These are phyloP conservation scores for Lachancea kluyveri DNA, from an alignment of 805 yeast species.

Conservation along the genomic window DNA sequence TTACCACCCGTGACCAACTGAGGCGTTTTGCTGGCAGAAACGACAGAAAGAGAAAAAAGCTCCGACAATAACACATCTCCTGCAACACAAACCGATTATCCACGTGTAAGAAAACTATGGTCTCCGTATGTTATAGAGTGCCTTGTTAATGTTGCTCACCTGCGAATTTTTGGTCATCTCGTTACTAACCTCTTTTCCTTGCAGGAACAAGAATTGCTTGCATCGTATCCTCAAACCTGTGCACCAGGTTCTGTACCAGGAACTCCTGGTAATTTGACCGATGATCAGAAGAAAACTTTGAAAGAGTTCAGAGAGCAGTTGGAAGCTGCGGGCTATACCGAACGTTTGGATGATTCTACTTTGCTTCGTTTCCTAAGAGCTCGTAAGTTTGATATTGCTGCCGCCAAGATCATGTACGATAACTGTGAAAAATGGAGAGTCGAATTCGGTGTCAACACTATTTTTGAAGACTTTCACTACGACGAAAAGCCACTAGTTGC, in stretches of 20 bases:
- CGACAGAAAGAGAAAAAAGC: too few relatives aligned
- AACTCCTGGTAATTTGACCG: slow-evolving; percentile 72
- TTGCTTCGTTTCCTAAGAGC: slow-evolving; percentile 86
- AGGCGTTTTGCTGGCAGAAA: too few relatives aligned
- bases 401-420: slow-evolving; percentile 76
- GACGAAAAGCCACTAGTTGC: slow-evolving; percentile 91
- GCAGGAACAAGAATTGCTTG: slow-evolving; percentile 29
- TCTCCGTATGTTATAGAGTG: too few relatives aligned
- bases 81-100: too few relatives aligned
- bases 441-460: slow-evolving; percentile 80
- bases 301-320: slow-evolving; percentile 53
- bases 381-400: slow-evolving; percentile 80
- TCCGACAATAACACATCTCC: too few relatives aligned
- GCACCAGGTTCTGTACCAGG: slow-evolving; percentile 66
- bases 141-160: too few relatives aligned
- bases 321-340: slow-evolving; percentile 57
- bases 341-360: slow-evolving; percentile 82
- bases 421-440: slow-evolving; percentile 90
- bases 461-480: slow-evolving; percentile 81
- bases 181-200: too few relatives aligned
- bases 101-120: too few relatives aligned
- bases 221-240: slow-evolving; percentile 65
- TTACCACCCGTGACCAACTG: too few relatives aligned
- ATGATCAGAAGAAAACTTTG: slow-evolving; percentile 57
- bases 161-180: too few relatives aligned